phyloP scores from a whole-genome alignment of 768 basidiomycete genomes.

The Suillus spraguei region DNA sequence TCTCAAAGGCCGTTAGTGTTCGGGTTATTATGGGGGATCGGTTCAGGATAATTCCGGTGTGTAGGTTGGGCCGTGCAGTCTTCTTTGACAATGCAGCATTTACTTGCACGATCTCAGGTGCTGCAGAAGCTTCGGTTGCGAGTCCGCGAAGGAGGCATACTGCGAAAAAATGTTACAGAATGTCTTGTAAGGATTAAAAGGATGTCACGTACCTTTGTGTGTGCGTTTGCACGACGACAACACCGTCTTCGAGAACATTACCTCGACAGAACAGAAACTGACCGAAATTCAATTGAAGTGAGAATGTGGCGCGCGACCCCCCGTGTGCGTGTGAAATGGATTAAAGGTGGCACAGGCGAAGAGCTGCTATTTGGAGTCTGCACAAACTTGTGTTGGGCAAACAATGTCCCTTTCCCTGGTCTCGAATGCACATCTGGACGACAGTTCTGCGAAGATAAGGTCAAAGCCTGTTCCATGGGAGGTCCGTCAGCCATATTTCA shows the following conservation, averaged over 20 bases:
- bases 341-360: neutral
- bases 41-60: conserved; percentile 74
- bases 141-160: conserved; percentile 39
- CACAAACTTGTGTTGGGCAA: conserved; percentile 5
- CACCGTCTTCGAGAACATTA: conserved; percentile 38
- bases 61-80: conserved; percentile 41
- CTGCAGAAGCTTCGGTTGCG: conserved; percentile 41
- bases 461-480: conserved; percentile 96
- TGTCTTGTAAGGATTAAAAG: no score
- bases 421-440: conserved; percentile 83
- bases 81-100: conserved; percentile 30
- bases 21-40: conserved; percentile 77
- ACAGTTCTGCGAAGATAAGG: conserved; percentile 84
- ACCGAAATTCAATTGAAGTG: conserved; percentile 7
- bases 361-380: neutral
- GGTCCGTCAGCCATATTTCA: conserved; percentile 45
- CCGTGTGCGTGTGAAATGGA: conserved; percentile 5
- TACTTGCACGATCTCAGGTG: conserved; percentile 1
- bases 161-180: neutral
- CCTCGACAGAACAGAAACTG: conserved; percentile 3
- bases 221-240: conserved; percentile 34
- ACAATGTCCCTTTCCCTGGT: conserved; percentile 77
- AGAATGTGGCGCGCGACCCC: conserved; percentile 9
- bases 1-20: conserved; percentile 72
- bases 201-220: conserved; percentile 27